Evolutionary conservation across 2,329 filamentous ascomycete genomes (phyloP).

Genomic region (Metarhizium humberi): DNA sequence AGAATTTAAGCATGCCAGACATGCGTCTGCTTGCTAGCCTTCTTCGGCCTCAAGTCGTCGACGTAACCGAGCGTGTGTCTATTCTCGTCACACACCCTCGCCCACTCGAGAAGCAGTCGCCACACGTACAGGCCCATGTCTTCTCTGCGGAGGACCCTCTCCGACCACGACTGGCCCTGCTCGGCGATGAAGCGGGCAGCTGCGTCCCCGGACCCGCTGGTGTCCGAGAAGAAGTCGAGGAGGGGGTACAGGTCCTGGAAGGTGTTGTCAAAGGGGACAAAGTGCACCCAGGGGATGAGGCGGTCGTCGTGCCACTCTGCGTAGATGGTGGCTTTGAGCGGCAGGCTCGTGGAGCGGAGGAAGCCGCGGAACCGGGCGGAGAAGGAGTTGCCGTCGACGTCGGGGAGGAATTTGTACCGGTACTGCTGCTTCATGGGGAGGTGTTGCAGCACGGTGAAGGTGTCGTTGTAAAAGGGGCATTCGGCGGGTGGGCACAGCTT

Average conservation of each 20-base stretch:
- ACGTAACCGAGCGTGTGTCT: slow-evolving; percentile 34
- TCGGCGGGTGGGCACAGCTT: slow-evolving; percentile 26
- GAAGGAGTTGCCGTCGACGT: slow-evolving; percentile 62
- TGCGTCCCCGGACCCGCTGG: slow-evolving; percentile 35
- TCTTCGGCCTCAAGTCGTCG: slow-evolving; percentile 24
- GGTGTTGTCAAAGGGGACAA: slow-evolving; percentile 61
- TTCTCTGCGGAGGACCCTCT: slow-evolving; percentile 50
- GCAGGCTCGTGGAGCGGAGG: slow-evolving; percentile 52
- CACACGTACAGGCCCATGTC: slow-evolving; percentile 61
- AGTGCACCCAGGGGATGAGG: slow-evolving; percentile 62
- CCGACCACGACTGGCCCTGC: slow-evolving; percentile 50
- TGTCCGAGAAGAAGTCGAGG: slow-evolving; percentile 55
- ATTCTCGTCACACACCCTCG: slow-evolving; percentile 37
- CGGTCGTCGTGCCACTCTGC: slow-evolving; percentile 67
- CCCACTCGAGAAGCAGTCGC: slow-evolving; percentile 50
- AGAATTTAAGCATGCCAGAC: too few relatives aligned
- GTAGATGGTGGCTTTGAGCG: slow-evolving; percentile 65
- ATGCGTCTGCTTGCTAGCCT: not conserved
- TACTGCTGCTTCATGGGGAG: slow-evolving; percentile 40
- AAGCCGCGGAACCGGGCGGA: slow-evolving; percentile 55
- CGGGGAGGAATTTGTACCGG: slow-evolving; percentile 55
- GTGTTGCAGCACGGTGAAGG: slow-evolving; percentile 21
- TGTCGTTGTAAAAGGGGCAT: slow-evolving; percentile 30
- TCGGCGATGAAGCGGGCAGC: slow-evolving; percentile 52
- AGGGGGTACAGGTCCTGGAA: slow-evolving; percentile 58